These are phyloP conservation scores for Pleurotus giganteus DNA, from an alignment of 768 basidiomycete species.

Conservation along the genomic window DNA sequence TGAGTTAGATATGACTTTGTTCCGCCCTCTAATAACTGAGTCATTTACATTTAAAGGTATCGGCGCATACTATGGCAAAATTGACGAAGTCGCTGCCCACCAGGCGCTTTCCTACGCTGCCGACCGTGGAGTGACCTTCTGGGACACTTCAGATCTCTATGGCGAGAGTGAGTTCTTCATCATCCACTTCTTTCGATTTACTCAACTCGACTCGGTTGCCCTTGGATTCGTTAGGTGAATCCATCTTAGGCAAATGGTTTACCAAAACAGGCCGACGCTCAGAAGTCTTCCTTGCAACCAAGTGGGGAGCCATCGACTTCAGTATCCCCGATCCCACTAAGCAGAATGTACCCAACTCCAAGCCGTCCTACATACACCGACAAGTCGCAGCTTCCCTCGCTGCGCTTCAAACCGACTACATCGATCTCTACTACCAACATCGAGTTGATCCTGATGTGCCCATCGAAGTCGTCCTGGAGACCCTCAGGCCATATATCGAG, in stretches of 20 bases:
- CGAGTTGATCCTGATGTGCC: slow-evolving; percentile 27
- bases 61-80: slow-evolving; percentile 21
- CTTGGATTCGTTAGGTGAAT: neutral
- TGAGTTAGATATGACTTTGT: slow-evolving; percentile 4
- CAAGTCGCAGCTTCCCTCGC: slow-evolving; percentile 15
- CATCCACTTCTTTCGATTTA: neutral
- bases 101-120: slow-evolving; percentile 22
- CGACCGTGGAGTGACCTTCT: slow-evolving; percentile 21
- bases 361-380: slow-evolving; percentile 16
- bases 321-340: slow-evolving; percentile 1
- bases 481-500: slow-evolving; percentile 31
- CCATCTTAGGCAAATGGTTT: neutral
- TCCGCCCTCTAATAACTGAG: neutral
- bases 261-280: slow-evolving; percentile 36
- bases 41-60: slow-evolving; percentile 14
- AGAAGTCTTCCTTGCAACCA: slow-evolving; percentile 55
- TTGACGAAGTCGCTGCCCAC: slow-evolving; percentile 16
- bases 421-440: slow-evolving; percentile 42
- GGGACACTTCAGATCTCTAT: slow-evolving; percentile 22
- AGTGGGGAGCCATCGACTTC: slow-evolving; percentile 39
- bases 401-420: slow-evolving; percentile 21
- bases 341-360: slow-evolving; percentile 8
- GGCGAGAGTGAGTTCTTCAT: slow-evolving; percentile 13
- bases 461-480: slow-evolving; percentile 30
- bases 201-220: neutral